phyloP scores from a whole-genome alignment of 2,329 filamentous ascomycete species.

The Cercospora citrullina region DNA sequence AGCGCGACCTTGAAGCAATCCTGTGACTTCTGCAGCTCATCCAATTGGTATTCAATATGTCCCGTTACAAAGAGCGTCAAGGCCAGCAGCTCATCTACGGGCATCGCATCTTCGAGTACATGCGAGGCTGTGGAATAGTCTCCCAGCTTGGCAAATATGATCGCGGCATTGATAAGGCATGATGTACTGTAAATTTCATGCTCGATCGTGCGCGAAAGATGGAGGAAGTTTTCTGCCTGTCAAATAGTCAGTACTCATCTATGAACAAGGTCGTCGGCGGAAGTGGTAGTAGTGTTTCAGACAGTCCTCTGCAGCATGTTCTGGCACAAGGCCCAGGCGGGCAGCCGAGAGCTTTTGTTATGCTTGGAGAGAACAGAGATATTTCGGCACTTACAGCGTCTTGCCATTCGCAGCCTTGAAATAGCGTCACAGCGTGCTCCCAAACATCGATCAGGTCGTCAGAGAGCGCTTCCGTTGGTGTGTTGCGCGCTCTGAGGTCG shows the following conservation, averaged over 20 bases:
- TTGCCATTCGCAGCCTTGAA: constrained; percentile 38
- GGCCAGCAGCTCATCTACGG: constrained; percentile 20
- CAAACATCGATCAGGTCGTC: constrained; percentile 35
- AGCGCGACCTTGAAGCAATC: constrained; percentile 30
- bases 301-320: too few species aligned
- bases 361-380: too few species aligned
- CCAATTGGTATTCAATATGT: constrained; percentile 32
- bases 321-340: too few species aligned
- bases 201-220: constrained; percentile 26
- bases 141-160: constrained; percentile 36
- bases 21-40: constrained; percentile 24
- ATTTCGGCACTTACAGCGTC: constrained; percentile 23
- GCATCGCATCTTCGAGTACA: constrained; percentile 30
- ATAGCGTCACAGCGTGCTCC: constrained; percentile 38
- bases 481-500: neutral
- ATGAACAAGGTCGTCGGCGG: too few species aligned
- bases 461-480: constrained; percentile 7
- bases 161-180: constrained; percentile 35
- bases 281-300: too few species aligned
- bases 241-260: neutral
- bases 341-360: too few species aligned
- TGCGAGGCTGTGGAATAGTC: constrained; percentile 31
- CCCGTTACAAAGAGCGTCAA: constrained; percentile 36
- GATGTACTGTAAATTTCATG: constrained; percentile 21
- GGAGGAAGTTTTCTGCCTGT: constrained; percentile 28